These are phyloP conservation scores for Candolleomyces efflorescens DNA, from an alignment of 768 basidiomycete genomes.

Conservation along the genomic window DNA sequence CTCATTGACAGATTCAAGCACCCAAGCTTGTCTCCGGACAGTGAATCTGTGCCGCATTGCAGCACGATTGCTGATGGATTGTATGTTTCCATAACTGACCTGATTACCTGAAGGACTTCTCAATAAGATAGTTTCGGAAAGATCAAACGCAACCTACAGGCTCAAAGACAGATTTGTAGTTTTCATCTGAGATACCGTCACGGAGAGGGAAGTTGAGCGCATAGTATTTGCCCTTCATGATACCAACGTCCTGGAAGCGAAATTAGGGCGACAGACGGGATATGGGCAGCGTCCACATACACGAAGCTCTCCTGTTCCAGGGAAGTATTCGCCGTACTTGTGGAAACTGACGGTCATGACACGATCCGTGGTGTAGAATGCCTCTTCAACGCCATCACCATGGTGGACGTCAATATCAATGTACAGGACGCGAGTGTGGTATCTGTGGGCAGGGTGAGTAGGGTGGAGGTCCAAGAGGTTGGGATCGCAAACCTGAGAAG, in stretches of 20 bases:
- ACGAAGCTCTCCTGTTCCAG: conserved; percentile 95
- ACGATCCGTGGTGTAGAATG: conserved; percentile 97
- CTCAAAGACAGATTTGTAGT: conserved; percentile 93
- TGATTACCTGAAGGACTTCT: conserved; percentile 63
- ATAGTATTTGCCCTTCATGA: conserved; percentile 92
- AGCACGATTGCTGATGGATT: conserved; percentile 93
- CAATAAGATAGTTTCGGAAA: neutral
- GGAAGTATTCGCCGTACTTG: conserved; percentile 99
- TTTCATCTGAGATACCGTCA: conserved; percentile 94
- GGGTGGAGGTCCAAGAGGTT: neutral
- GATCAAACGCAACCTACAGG: conserved; percentile 55
- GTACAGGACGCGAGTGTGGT: conserved; percentile 92
- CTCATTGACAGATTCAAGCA: conserved; percentile 96
- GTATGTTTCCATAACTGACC: conserved; percentile 90
- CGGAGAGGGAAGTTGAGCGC: conserved; percentile 92
- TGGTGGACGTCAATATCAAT: conserved; percentile 99
- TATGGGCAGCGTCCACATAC: conserved; percentile 36
- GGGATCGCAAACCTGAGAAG: conserved; percentile 61
- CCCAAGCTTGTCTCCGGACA: conserved; percentile 94
- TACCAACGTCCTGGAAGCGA: conserved; percentile 72
- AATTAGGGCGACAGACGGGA: conserved; percentile 7
- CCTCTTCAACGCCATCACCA: conserved; percentile 98
- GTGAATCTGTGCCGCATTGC: conserved; percentile 96
- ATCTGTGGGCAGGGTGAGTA: conserved; percentile 41
- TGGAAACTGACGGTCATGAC: conserved; percentile 99